Base-by-base conservation (phyloP, 1,284 basidiomycete species). In the Rhodotorula glutinis region DNA sequence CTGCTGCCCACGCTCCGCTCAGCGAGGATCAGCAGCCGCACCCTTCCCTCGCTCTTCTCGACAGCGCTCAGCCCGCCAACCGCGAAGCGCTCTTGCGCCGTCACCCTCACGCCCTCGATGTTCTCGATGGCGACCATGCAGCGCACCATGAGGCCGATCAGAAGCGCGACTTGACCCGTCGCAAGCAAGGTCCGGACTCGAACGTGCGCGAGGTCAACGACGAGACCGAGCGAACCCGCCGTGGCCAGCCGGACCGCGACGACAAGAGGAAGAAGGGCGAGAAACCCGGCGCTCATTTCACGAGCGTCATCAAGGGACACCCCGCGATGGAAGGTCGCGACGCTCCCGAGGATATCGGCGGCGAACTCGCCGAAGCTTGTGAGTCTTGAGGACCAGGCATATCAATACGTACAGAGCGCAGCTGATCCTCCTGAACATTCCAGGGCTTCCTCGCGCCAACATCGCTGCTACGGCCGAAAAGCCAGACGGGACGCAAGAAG, bases 361-460 rank as follows among this genome's bases (percentile, higher is more conserved):
- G 56, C 11, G 53, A 57, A 23, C 54, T 69, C 41, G 60, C 30
- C 27, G 53, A 65, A 40, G 63, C 67, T 25, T 65, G 66, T 68
- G 10, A 41, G 62, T 53, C 25, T 16, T 9, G 11, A 3, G 25
- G 49, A 27, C 49, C 25, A 5, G 25, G 11, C 23, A 7, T 5
- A 7, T 21, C 43, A 5, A 16, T 44, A 10, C 14, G 17, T 7
- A 10, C 8, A 19, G 11, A 38, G 33, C 17, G 4, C 43, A 9
- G 33, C 14, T 21, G 25, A n/a, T 21, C 16, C 25, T 10, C 17
- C 14, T 19, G n/a, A 27, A 19, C 17, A 8, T n/a, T n/a, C 33
- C 53, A 73, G 71, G 68, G 53, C 27, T 67, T 5, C 63, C 71
- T 10, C 65, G 71, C 29, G 71, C 71, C 41, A 73, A 73, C 59